Conservation (phyloP, 2,329 filamentous ascomycete genomes). For the Trichoderma arundinaceum region DNA sequence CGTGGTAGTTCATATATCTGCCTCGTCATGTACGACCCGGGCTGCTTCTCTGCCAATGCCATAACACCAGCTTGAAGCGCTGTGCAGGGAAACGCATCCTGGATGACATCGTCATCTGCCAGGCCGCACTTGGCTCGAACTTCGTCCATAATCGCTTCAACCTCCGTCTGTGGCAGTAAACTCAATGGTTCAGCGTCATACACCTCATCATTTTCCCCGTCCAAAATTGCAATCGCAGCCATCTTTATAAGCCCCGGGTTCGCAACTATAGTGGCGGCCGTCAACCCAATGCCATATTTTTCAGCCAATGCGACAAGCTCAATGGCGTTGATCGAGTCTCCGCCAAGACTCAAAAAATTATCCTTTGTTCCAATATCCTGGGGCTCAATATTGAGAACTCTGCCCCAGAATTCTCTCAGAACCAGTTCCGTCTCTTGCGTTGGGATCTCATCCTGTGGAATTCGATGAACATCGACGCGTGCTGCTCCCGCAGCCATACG, state of each 20-base stretch:
- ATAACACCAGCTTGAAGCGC: conserved; percentile 19
- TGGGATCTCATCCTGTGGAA: neutral
- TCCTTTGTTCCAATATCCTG: conserved; percentile 18
- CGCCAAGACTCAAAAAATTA: conserved; percentile 35
- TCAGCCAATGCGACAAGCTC: conserved; percentile 29
- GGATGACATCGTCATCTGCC: neutral
- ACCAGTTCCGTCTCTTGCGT: conserved; percentile 9
- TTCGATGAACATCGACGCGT: neutral
- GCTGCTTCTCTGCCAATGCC: conserved; percentile 24
- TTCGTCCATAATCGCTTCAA: neutral
- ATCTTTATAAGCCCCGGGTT: conserved; percentile 14
- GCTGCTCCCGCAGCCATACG: neutral
- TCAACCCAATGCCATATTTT: conserved; percentile 6
- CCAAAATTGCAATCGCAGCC: neutral
- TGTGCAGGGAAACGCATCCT: conserved; percentile 23
- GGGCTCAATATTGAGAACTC: conserved; percentile 13
- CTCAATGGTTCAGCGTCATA: conserved; percentile 1
- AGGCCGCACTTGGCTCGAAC: conserved; percentile 1
- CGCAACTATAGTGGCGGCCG: conserved; percentile 3
- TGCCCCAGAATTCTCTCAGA: conserved; percentile 14
- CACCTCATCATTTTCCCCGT: neutral
- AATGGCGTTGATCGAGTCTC: conserved; percentile 38
- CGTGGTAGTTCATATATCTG: conserved; percentile 28
- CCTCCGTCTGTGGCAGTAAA: neutral
- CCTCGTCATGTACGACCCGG: conserved; percentile 16